A percentile compares a stretch with the other conserved stretches of the same genome.
Evolutionary conservation across 805 yeast genomes (phyloP).

Genomic region (Suhomyces tanzawaensis): DNA sequence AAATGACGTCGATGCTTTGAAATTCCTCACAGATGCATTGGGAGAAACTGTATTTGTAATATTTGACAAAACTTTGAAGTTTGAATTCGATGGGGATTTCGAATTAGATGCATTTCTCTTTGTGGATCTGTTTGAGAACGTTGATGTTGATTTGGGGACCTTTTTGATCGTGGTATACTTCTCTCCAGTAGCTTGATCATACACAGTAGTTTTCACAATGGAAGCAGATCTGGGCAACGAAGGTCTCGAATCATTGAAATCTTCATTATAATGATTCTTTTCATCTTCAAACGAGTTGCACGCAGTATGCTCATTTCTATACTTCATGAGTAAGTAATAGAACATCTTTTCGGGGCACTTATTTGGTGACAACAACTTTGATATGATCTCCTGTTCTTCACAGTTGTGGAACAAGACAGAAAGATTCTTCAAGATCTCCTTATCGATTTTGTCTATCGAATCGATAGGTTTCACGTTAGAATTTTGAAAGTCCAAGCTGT

Average conservation of each 20-base stretch:
- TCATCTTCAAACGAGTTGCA: conserved; percentile 8
- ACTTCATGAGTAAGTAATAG: conserved; percentile 70
- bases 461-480: conserved; percentile 34
- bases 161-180: conserved; percentile 19
- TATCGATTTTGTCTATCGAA: conserved; percentile 55
- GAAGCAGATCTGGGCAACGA: conserved; percentile 40
- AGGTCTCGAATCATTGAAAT: conserved; percentile 22
- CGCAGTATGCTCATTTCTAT: conserved; percentile 61
- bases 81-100: conserved; percentile 1
- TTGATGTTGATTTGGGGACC: conserved; percentile 22
- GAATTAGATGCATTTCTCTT: conserved; percentile 9
- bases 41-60: conserved; percentile 30
- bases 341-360: conserved; percentile 78
- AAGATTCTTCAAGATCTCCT: conserved; percentile 70
- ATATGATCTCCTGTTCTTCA: conserved; percentile 48
- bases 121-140: conserved; percentile 19
- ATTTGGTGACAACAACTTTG: conserved; percentile 50
- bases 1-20: conserved; percentile 40
- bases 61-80: conserved; percentile 27
- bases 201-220: conserved; percentile 41
- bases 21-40: conserved; percentile 19
- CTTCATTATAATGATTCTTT: conserved; percentile 20
- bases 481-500: conserved; percentile 13
- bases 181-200: conserved; percentile 26
- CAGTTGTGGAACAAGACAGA: conserved; percentile 83